phyloP scores from a whole-genome alignment of 305 asterid species.

The Fraxinus albicans region DNA sequence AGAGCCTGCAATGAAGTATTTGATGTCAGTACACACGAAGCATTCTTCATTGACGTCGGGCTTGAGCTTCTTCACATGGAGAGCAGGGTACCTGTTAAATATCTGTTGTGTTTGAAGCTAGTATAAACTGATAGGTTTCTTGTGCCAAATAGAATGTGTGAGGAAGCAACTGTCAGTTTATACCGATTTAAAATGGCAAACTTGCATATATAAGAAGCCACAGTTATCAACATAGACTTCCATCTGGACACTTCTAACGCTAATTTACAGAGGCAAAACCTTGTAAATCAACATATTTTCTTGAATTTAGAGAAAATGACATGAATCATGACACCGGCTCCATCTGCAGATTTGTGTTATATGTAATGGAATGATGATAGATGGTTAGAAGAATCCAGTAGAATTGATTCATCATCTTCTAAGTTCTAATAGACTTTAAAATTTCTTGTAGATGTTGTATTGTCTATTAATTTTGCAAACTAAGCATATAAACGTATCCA shows the following conservation, averaged over 20 bases:
- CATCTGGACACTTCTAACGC: background rate
- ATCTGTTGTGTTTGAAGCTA: background rate
- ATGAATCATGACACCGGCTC: background rate
- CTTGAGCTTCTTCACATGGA: background rate
- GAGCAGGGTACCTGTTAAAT: background rate
- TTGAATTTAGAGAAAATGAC: background rate
- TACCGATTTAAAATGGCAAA: background rate
- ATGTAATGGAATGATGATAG: background rate
- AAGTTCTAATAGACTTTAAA: background rate
- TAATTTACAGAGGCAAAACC: background rate
- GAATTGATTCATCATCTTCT: background rate
- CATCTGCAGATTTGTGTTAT: background rate
- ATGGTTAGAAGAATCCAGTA: background rate
- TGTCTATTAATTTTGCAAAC: background rate
- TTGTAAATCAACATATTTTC: background rate
- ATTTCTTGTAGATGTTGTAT: background rate
- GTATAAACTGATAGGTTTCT: background rate
- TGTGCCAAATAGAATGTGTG: background rate
- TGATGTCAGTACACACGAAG: background rate
- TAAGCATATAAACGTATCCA: background rate
- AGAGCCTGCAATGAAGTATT: background rate
- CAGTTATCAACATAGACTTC: background rate
- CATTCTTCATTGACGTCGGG: background rate
- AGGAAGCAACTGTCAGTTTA: background rate
- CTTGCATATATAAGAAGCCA: slow-evolving; percentile 2